These are phyloP conservation scores for Lasiosphaeriaceae sp. DNA, from an alignment of 495 filamentous ascomycete species.

Conservation along the genomic window DNA sequence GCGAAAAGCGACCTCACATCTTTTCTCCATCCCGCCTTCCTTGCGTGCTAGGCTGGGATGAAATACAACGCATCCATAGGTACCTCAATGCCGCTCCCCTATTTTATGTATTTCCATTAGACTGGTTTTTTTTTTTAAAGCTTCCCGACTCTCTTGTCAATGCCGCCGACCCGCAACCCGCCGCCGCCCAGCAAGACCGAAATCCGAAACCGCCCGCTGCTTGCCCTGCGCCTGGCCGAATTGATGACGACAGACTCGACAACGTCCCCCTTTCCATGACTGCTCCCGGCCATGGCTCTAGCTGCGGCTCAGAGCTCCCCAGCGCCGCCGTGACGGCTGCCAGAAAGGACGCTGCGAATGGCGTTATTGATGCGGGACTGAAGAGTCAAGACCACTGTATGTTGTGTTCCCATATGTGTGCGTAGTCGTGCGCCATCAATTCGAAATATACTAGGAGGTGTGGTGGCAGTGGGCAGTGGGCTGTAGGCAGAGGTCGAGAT, in stretches of 20 bases:
- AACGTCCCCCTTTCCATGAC: constrained; percentile 14
- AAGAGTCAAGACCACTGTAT: constrained; percentile 73
- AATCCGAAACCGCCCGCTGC: neutral
- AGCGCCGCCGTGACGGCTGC: constrained; percentile 10
- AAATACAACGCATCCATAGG: no score
- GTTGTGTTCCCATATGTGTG: neutral
- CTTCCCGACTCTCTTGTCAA: no score
- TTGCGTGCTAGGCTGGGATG: no score
- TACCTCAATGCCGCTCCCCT: no score
- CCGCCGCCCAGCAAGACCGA: no score
- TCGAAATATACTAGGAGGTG: neutral
- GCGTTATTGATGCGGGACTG: constrained; percentile 66
- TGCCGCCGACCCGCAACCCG: no score
- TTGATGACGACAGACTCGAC: neutral
- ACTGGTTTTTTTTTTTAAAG: no score
- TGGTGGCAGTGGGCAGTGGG: neutral
- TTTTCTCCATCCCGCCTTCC: no score
- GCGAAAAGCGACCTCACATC: no score
- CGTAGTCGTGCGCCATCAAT: neutral
- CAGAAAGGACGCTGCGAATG: constrained; percentile 17
- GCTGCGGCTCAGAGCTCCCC: constrained; percentile 29
- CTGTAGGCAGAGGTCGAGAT: neutral
- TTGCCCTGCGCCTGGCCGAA: neutral
- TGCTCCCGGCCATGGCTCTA: constrained; percentile 21
- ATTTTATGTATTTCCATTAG: no score